phyloP scores from a whole-genome alignment of 2,329 filamentous ascomycete species.

The Pseudonectria buxi region DNA sequence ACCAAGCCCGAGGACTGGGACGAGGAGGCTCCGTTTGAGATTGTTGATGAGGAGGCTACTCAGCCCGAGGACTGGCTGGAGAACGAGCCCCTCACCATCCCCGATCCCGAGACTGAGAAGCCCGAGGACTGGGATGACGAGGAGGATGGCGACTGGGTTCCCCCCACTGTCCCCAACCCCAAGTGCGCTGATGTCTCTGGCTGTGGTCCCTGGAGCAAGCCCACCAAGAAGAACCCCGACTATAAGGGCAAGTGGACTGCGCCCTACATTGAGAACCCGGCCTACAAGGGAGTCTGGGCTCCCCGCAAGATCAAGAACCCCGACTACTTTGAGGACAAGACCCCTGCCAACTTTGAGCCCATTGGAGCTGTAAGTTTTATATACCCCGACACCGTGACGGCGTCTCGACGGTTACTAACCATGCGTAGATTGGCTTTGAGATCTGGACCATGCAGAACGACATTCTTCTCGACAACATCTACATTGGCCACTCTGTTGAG shows the following conservation, averaged over 20 bases:
- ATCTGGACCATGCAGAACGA: constrained; percentile 99
- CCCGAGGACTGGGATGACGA: constrained; percentile 99
- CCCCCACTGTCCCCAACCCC: constrained; percentile 87
- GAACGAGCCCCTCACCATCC: constrained; percentile 71
- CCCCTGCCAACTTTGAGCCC: constrained; percentile 90
- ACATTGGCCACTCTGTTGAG: constrained; percentile 93
- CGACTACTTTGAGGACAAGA: constrained; percentile 94
- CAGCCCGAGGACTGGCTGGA: constrained; percentile 96
- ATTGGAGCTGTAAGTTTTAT: constrained; percentile 78
- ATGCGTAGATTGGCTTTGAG: constrained; percentile 80
- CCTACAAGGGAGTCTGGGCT: constrained; percentile 93
- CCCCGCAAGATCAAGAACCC: constrained; percentile 97
- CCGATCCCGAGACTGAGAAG: constrained; percentile 94
- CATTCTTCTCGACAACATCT: constrained; percentile 99
- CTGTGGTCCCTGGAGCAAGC: constrained; percentile 87
- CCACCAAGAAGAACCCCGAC: constrained; percentile 86
- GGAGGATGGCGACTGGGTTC: constrained; percentile 96
- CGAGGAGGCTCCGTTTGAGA: constrained; percentile 94
- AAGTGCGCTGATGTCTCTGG: constrained; percentile 92
- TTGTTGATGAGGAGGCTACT: constrained; percentile 85
- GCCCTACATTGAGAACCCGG: constrained; percentile 91
- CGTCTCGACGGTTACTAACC: constrained; percentile 10
- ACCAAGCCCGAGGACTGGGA: constrained; percentile 99
- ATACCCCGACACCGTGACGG: not conserved
- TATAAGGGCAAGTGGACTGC: constrained; percentile 99